phyloP scores from a whole-genome alignment of 805 yeast species.

The Myxozyma neotropica region DNA sequence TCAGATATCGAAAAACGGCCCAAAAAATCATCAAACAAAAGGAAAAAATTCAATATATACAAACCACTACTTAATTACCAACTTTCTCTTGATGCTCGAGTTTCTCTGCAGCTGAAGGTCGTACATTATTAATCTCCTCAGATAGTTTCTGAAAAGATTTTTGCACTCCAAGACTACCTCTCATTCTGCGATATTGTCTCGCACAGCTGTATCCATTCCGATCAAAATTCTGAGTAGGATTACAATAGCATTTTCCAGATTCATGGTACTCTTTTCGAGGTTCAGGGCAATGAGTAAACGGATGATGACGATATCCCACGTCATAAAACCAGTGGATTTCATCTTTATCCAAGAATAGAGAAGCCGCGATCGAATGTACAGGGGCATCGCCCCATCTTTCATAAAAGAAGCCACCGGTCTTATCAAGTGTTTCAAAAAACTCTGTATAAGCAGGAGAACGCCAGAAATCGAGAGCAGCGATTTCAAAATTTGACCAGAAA shows the following conservation, averaged over 20 bases:
- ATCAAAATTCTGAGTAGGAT: constrained; percentile 28
- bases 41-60: no score
- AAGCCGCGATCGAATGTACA: constrained; percentile 72
- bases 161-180: constrained; percentile 13
- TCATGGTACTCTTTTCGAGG: constrained; percentile 24
- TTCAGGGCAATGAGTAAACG: constrained; percentile 35
- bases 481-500: constrained; percentile 78
- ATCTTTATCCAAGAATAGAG: constrained; percentile 57
- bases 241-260: constrained; percentile 28
- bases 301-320: constrained; percentile 70
- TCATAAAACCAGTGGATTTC: constrained; percentile 80
- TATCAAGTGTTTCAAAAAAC: constrained; percentile 60
- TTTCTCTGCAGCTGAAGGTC: no score
- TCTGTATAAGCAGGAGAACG: constrained; percentile 53
- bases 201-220: constrained; percentile 23
- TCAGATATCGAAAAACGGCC: no score
- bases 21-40: no score
- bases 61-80: no score
- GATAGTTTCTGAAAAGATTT: background rate
- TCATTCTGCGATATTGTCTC: constrained; percentile 22
- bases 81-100: no score
- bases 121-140: background rate
- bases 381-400: constrained; percentile 83
- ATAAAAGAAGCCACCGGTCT: constrained; percentile 67
- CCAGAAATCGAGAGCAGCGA: constrained; percentile 61